Evolutionary conservation across 169 alveolate species (phyloP), one percentile per base, ranked within the genome.

Genomic region (Plasmodium adleri): DNA sequence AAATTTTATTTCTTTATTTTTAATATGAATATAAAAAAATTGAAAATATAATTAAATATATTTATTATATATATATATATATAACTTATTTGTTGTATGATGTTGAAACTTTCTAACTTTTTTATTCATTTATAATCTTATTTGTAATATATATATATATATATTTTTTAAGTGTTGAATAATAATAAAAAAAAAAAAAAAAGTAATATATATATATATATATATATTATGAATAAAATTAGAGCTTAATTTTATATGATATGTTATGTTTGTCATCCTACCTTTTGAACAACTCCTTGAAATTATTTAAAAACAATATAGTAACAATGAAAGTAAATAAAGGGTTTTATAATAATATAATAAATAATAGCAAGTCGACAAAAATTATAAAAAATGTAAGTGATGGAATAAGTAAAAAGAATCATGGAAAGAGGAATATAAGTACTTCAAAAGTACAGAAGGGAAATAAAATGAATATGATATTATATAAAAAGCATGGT

Each of bases 401-500:
- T 50, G 78, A 78, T 56, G 78, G 39, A 3, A 78, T 78, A 20
- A 60, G 54, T 32, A 78, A 78, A 78, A 63, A 66, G 70, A 67
- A 45, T 13, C 26, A 28, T 6, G 24, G 10, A 3, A 59, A 66
- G 22, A 70, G 87, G 39, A 60, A 86, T 54, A 72, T 86, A 17
- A 71, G 88, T 54, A 86, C 92, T 15, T 59, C 92, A 24, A 86
- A 72, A 54, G 60, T 64, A 63, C 58, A 86, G 45, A 71, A 20
- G 20, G 92, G 88, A 15, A 86, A 86, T 74, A 86, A 45, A 32
- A 86, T 92, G 85, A 94, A 93, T 64, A 96, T 96, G 95, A 78
- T 95, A 39, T 94, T 97, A 83, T 95, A 96, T 72, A 97, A 98
- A 89, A 95, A 97, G 72, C 96, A 94, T 87, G 99, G 99, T 4